These are phyloP conservation scores for Hydrangea macrophylla DNA, from an alignment of 148 eudicot genomes.

Conservation along the genomic window DNA sequence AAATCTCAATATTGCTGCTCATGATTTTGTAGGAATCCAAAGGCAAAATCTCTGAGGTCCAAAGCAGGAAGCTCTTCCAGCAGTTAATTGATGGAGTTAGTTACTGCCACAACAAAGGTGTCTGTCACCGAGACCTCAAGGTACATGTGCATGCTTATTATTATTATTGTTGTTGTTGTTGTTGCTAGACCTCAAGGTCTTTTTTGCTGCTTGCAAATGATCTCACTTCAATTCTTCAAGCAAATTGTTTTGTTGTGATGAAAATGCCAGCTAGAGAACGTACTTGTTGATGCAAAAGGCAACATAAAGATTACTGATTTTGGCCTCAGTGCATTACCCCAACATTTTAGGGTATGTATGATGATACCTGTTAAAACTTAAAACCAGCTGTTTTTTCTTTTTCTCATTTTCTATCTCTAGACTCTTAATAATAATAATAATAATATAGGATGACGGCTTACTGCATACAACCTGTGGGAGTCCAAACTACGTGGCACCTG, in stretches of 20 bases:
- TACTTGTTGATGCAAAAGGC: slow-evolving; percentile 71
- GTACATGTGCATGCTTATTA: too few species aligned
- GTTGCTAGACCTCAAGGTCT: too few species aligned
- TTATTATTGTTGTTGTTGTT: too few species aligned
- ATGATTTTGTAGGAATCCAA: slow-evolving; percentile 50
- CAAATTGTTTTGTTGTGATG: too few species aligned
- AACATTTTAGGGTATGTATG: slow-evolving; percentile 85
- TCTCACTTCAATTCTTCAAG: too few species aligned
- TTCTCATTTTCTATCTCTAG: background rate
- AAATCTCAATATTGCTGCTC: background rate
- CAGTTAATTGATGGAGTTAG: slow-evolving; percentile 84
- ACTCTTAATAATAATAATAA: slow-evolving; percentile 9
- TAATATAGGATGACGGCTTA: slow-evolving; percentile 87
- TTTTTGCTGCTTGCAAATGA: too few species aligned
- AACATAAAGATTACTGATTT: slow-evolving; percentile 84
- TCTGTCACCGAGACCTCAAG: slow-evolving; percentile 93
- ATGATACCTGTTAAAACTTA: too few species aligned
- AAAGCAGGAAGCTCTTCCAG: slow-evolving; percentile 75
- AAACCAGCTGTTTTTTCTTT: background rate
- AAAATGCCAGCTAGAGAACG: slow-evolving; percentile 93
- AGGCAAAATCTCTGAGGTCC: slow-evolving; percentile 63
- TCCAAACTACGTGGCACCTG: slow-evolving; percentile 98
- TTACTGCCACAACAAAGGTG: slow-evolving; percentile 92
- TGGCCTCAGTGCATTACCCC: slow-evolving; percentile 94
- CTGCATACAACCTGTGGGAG: slow-evolving; percentile 98